These are phyloP conservation scores for Magnolia sinica DNA, from an alignment of 164 flowering plant genomes.

Conservation along the genomic window DNA sequence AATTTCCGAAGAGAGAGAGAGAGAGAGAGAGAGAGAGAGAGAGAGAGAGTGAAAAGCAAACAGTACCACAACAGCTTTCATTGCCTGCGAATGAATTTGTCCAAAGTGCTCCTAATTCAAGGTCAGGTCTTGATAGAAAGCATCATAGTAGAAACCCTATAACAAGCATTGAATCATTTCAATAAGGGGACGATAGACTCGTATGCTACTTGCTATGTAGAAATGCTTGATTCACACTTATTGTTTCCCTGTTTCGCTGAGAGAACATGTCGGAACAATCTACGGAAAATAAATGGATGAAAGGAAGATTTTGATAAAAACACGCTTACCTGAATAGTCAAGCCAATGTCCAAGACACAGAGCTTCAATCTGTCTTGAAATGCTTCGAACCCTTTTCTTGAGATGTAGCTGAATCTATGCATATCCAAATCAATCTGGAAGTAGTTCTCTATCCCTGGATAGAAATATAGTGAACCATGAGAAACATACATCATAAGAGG, in stretches of 20 bases:
- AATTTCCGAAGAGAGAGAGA: too few relatives aligned
- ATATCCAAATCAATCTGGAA: constrained; percentile 94
- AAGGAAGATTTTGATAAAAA: neutral
- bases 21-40: too few relatives aligned
- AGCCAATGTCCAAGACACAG: constrained; percentile 75
- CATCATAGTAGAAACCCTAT: too few relatives aligned
- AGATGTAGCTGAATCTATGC: constrained; percentile 96
- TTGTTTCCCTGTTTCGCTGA: constrained; percentile 69
- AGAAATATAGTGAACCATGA: neutral
- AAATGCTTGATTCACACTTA: neutral
- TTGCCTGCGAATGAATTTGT: too few relatives aligned
- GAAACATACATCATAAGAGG: too few relatives aligned
- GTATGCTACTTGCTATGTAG: neutral
- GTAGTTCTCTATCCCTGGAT: constrained; percentile 87
- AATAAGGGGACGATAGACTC: neutral
- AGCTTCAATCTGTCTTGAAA: constrained; percentile 72
- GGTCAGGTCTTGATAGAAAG: too few relatives aligned
- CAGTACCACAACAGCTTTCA: too few relatives aligned
- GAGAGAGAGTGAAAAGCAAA: too few relatives aligned
- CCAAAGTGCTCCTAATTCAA: too few relatives aligned
- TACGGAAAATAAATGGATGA: neutral
- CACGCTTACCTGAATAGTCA: constrained; percentile 82
- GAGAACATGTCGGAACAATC: neutral
- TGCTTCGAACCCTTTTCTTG: constrained; percentile 90
- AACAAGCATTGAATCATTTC: too few relatives aligned